Conservation (phyloP, 2,329 filamentous ascomycete species). For the Ascochyta fabae region DNA sequence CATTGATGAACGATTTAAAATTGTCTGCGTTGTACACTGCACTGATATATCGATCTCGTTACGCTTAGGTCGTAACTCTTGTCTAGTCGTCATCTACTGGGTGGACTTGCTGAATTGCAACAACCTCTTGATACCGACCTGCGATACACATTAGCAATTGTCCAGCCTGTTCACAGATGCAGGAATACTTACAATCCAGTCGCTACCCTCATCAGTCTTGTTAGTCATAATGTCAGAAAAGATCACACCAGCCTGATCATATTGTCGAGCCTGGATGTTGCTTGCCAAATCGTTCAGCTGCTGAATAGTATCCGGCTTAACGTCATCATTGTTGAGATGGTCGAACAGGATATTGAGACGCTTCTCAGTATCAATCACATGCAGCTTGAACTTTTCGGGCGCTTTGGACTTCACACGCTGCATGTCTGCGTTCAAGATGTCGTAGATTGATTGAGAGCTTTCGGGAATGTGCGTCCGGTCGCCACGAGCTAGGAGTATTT, state of each 20-base stretch:
- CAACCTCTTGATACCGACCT: constrained; percentile 49
- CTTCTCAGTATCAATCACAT: constrained; percentile 94
- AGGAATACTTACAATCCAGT: constrained; percentile 58
- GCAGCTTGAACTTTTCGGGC: constrained; percentile 81
- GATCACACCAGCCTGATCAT: constrained; percentile 53
- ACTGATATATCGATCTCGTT: neutral
- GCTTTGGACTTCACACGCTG: constrained; percentile 85
- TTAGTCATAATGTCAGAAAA: constrained; percentile 56
- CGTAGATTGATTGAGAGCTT: constrained; percentile 76
- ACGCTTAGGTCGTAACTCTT: constrained; percentile 2
- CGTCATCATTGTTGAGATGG: constrained; percentile 92
- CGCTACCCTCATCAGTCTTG: constrained; percentile 57
- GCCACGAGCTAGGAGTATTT: constrained; percentile 62
- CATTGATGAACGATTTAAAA: neutral
- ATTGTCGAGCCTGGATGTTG: constrained; percentile 51
- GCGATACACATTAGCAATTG: constrained; percentile 5
- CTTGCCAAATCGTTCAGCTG: constrained; percentile 65
- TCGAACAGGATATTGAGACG: constrained; percentile 93
- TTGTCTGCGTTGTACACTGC: constrained; percentile 3
- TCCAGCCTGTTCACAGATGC: neutral
- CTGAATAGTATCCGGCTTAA: constrained; percentile 78
- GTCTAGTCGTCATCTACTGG: constrained; percentile 17
- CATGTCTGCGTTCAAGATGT: constrained; percentile 83
- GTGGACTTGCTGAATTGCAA: constrained; percentile 49
- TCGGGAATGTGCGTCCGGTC: constrained; percentile 89